Evolutionary conservation across 2,329 filamentous ascomycete species (phyloP).

Genomic region (Blastomyces percursus): DNA sequence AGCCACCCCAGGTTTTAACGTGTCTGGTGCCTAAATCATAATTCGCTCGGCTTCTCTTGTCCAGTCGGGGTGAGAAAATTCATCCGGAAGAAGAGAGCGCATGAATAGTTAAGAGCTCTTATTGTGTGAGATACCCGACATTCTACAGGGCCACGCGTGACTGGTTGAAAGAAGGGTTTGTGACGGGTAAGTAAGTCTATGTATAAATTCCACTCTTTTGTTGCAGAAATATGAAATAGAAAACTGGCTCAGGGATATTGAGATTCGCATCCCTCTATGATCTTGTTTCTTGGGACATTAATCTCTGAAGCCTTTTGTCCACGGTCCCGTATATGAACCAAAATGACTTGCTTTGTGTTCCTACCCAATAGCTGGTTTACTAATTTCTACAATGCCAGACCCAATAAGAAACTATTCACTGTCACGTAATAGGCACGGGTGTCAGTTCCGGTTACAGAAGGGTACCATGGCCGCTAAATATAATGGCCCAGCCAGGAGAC

Average conservation of each 20-base stretch:
- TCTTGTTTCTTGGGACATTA: neutral
- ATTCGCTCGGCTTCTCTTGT: neutral
- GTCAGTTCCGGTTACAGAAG: neutral
- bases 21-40: neutral
- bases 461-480: neutral
- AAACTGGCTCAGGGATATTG: neutral
- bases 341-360: neutral
- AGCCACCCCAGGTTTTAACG: neutral
- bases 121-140: neutral
- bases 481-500: neutral
- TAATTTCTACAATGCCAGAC: neutral
- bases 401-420: neutral
- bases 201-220: neutral
- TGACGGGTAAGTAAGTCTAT: neutral
- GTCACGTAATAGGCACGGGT: neutral
- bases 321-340: too few relatives aligned
- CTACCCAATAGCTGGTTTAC: neutral
- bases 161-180: neutral
- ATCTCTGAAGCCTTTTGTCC: neutral
- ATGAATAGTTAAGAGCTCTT: neutral
- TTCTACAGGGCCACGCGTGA: neutral
- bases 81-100: neutral
- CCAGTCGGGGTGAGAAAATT: neutral
- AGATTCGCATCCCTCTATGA: neutral
- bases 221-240: neutral